These are phyloP conservation scores for Gastrolobium bilobum DNA, from an alignment of 306 rosid species.

Conservation along the genomic window DNA sequence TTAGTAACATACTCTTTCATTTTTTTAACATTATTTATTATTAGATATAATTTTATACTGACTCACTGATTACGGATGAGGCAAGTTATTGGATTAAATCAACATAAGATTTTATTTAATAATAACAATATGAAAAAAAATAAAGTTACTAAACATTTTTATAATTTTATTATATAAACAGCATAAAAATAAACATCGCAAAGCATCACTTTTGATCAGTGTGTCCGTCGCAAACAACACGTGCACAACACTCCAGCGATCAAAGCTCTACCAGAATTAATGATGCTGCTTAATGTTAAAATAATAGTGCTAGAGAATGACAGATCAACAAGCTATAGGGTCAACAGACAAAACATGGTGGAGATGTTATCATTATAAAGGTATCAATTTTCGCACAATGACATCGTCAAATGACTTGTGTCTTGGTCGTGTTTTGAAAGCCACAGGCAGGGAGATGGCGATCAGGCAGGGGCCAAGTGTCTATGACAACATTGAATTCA, in stretches of 20 bases:
- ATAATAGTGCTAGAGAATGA: not conserved
- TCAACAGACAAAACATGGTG: slow-evolving; percentile 29
- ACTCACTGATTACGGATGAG: not conserved
- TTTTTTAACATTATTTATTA: not conserved
- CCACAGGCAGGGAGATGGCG: not conserved
- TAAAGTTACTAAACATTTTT: too few relatives aligned
- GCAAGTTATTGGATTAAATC: not conserved
- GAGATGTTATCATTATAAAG: slow-evolving; percentile 45
- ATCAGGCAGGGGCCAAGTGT: slow-evolving; percentile 41
- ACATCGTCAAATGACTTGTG: slow-evolving; percentile 28
- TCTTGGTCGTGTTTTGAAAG: slow-evolving; percentile 37
- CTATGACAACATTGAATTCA: slow-evolving; percentile 42
- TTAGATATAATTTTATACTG: not conserved
- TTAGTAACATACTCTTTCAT: not conserved
- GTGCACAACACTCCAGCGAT: slow-evolving; percentile 26
- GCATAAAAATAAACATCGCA: not conserved
- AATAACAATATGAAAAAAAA: too few relatives aligned
- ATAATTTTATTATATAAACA: not conserved
- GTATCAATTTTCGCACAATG: slow-evolving; percentile 35
- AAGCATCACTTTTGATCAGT: slow-evolving; percentile 31
- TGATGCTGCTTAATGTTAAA: slow-evolving; percentile 3
- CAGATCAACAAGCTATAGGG: slow-evolving; percentile 35
- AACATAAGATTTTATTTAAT: too few relatives aligned
- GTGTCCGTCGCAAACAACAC: not conserved
- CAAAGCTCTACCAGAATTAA: slow-evolving; percentile 25